Evolutionary conservation across 108 stramenopile species (phyloP).

Genomic region (Heterococcus sp.): DNA sequence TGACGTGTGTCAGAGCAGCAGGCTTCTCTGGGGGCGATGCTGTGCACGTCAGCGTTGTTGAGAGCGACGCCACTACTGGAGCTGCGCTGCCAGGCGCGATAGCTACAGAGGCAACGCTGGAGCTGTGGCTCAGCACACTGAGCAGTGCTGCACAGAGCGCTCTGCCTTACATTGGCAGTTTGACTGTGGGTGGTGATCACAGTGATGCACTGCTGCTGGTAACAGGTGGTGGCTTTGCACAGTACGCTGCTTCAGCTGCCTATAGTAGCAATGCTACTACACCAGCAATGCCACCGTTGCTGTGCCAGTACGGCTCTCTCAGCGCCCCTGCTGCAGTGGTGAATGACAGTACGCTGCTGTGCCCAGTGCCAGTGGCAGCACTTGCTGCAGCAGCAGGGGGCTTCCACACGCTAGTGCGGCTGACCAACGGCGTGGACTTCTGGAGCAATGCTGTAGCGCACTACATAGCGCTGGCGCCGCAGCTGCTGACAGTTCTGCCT

Average conservation of each 20-base stretch:
- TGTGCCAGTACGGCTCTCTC: neutral
- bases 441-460: slow-evolving; percentile 30
- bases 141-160: neutral
- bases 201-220: neutral
- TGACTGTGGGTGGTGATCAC: neutral
- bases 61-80: neutral
- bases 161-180: neutral
- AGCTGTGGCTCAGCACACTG: neutral
- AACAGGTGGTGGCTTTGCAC: neutral
- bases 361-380: neutral
- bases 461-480: slow-evolving; percentile 9
- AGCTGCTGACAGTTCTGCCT: neutral
- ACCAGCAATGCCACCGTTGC: neutral
- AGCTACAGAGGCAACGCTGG: neutral
- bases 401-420: slow-evolving; percentile 12
- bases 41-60: neutral
- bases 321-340: neutral
- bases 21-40: neutral
- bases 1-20: neutral
- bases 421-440: slow-evolving; percentile 25
- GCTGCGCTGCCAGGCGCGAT: neutral
- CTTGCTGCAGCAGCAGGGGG: neutral
- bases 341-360: neutral
- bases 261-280: neutral
- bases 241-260: neutral